phyloP scores from a whole-genome alignment of 305 asterid genomes.

The Rubia peregrina region DNA sequence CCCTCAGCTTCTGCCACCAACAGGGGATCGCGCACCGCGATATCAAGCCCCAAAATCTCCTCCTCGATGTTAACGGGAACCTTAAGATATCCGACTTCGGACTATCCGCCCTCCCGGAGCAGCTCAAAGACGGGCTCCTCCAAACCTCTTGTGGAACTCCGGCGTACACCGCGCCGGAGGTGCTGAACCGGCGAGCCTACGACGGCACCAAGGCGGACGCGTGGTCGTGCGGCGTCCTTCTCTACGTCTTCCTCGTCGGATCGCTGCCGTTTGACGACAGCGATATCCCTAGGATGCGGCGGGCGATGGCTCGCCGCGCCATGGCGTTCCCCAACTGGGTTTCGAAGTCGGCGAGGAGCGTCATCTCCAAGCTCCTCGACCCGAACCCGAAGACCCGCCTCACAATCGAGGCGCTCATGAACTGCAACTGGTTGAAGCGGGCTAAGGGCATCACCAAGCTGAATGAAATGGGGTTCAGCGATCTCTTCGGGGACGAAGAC shows the following conservation, averaged over 20 bases:
- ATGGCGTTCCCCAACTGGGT: conserved; percentile 50
- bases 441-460: conserved; percentile 17
- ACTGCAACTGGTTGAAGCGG: conserved; percentile 56
- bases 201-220: conserved; percentile 88
- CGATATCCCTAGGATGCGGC: conserved; percentile 57
- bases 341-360: conserved; percentile 42
- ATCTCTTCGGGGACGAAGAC: conserved; percentile 25
- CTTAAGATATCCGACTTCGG: conserved; percentile 79
- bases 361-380: conserved; percentile 54
- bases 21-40: conserved; percentile 82
- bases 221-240: conserved; percentile 85
- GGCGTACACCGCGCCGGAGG: conserved; percentile 88
- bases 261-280: conserved; percentile 62
- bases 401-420: conserved; percentile 47
- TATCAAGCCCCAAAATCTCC: conserved; percentile 81
- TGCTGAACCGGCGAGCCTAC: conserved; percentile 55
- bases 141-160: conserved; percentile 88
- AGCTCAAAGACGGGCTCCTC: conserved; percentile 44
- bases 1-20: conserved; percentile 72
- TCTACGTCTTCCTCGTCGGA: conserved; percentile 60
- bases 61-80: conserved; percentile 48
- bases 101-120: conserved; percentile 77
- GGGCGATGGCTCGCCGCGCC: conserved; percentile 41
- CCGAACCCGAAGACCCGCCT: conserved; percentile 64
- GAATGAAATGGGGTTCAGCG: conserved; percentile 14